A percentile compares a stretch with the other conserved stretches of the same genome.
Evolutionary conservation across 1,284 basidiomycete genomes (phyloP).

Genomic region (Irpex sp.): DNA sequence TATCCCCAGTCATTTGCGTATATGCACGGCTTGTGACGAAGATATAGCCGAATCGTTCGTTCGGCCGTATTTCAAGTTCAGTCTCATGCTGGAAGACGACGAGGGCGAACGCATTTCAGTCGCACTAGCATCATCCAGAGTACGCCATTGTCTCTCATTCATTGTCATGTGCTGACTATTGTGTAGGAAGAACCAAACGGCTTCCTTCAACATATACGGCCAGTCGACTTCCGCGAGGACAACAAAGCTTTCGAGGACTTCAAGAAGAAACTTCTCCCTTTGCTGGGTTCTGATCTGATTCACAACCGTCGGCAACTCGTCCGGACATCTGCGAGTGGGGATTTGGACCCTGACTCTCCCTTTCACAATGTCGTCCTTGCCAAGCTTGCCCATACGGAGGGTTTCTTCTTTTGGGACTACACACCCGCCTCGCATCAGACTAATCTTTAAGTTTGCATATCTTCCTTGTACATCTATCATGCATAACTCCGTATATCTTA

Average conservation of each 20-base stretch:
- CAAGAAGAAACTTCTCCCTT: conserved; percentile 31
- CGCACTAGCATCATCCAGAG: conserved; percentile 31
- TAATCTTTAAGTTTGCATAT: too few species aligned
- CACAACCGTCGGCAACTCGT: conserved; percentile 12
- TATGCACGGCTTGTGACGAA: conserved; percentile 48
- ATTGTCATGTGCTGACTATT: neutral
- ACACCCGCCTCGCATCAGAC: neutral
- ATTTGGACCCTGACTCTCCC: neutral
- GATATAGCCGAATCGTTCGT: conserved; percentile 39
- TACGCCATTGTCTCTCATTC: neutral
- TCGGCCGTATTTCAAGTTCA: conserved; percentile 42
- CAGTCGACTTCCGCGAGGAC: conserved; percentile 37
- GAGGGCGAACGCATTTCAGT: conserved; percentile 35
- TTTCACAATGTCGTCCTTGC: neutral
- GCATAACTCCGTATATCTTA: neutral
- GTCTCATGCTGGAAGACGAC: conserved; percentile 46
- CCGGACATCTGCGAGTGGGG: neutral
- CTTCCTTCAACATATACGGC: conserved; percentile 37
- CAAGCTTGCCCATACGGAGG: neutral
- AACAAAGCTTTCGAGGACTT: conserved; percentile 31
- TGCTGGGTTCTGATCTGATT: conserved; percentile 37
- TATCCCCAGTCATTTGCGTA: conserved; percentile 34
- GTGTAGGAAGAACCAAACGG: conserved; percentile 28
- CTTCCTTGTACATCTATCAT: too few species aligned
- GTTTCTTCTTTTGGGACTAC: neutral